A percentile compares a stretch with the other conserved stretches of the same genome.
These are phyloP conservation scores for Apiospora sp. DNA, from an alignment of 2,329 filamentous ascomycete species.

Conservation along the genomic window DNA sequence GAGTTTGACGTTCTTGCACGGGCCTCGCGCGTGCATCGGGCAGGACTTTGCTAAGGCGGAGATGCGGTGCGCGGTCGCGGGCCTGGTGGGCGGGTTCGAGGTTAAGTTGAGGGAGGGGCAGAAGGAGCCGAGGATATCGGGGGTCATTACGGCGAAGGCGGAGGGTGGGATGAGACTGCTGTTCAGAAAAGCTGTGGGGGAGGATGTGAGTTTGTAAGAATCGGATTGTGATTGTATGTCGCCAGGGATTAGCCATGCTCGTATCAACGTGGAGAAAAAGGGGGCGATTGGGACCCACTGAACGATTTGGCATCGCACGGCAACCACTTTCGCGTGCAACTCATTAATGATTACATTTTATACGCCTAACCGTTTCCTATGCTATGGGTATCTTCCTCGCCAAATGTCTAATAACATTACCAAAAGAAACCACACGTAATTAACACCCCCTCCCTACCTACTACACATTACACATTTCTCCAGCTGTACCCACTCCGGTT, in stretches of 20 bases:
- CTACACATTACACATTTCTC: not conserved
- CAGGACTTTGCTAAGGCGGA: constrained; percentile 82
- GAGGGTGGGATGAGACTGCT: not conserved
- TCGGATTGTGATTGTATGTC: not conserved
- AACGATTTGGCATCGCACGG: too few species aligned
- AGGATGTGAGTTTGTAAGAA: not conserved
- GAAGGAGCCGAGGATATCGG: not conserved
- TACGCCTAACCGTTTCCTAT: not conserved
- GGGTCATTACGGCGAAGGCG: not conserved
- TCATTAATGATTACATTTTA: not conserved
- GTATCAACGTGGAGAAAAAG: not conserved
- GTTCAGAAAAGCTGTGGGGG: not conserved
- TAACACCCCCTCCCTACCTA: not conserved
- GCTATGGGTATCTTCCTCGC: not conserved
- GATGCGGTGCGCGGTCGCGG: constrained; percentile 83
- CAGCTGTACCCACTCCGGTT: constrained; percentile 4
- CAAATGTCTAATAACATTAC: constrained; percentile 10
- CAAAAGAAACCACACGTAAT: not conserved
- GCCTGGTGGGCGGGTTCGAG: constrained; percentile 78
- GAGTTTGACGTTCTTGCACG: constrained; percentile 84
- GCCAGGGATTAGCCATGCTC: not conserved
- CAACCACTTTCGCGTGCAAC: not conserved
- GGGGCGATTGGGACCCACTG: too few species aligned
- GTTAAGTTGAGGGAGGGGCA: constrained; percentile 54
- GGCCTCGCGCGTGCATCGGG: constrained; percentile 86